Base-by-base conservation (phyloP, 2,329 filamentous ascomycete genomes). In the Botryotinia narcissicola region DNA sequence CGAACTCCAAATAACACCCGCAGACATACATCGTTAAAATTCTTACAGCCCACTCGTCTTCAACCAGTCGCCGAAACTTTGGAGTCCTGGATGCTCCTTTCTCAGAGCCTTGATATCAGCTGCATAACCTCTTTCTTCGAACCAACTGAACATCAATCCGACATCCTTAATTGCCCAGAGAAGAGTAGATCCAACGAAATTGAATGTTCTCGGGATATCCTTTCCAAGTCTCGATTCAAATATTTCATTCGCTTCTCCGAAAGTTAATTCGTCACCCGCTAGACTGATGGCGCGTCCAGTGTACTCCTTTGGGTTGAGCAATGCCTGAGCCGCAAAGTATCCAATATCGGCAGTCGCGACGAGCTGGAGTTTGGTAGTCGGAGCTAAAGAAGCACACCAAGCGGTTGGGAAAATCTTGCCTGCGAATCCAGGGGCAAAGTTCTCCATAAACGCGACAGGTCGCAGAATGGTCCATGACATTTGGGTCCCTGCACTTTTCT, bases 381-480 rank as follows among this genome's bases (percentile, higher is more conserved):
- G 76, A 10, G 73, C 46, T 37, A 81, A 75, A 44, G 78, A 75
- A 64, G 72, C 73, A 60, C 79, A 78, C 79, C 81, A 81, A 59
- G 78, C 81, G 37, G 80, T 80, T 1, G 79, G 74, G 67, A 78
- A 79, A 22, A 77, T 73, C 29, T 77, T 79, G 3, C 79, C 78
- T 8, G 73, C 64, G 57, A 78, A 77, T n/a, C 75, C 78, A 12
- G 74, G 57, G 9, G 74, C 69, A 14, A 79, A 67, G 79, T 84
- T 84, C 2, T 90, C 88, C 80, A 88, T 85, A 80, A 90, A 90
- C 0, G 85, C 86, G 0, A 85, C 84, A 0, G 88, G 88, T 10
- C 88, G 83, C 8, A 90, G 80, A 59, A 90, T 86, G 0, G 87
- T 88, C 83, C 85, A 90, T 18, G 81, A 80, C 86, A 88, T 88